These are phyloP conservation scores for Geranium rotundifolium DNA, from an alignment of 345 rosid genomes.

Conservation along the genomic window DNA sequence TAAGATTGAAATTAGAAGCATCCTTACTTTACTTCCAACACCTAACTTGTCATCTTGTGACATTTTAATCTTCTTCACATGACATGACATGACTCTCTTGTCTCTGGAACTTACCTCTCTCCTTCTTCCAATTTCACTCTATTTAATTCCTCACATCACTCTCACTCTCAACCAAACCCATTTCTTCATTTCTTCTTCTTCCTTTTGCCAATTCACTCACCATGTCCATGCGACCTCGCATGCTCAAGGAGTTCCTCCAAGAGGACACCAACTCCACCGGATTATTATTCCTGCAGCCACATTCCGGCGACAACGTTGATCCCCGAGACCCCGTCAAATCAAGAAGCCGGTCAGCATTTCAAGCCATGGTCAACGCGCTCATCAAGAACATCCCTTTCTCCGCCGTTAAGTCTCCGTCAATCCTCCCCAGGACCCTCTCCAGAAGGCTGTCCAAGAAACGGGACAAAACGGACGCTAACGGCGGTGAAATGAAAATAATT, in stretches of 20 bases:
- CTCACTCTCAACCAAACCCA: not conserved
- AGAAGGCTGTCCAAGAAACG: conserved; percentile 26
- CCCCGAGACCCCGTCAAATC: not conserved
- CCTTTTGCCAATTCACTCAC: not conserved
- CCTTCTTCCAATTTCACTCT: conserved; percentile 21
- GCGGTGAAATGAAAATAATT: conserved; percentile 8
- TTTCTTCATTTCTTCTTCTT: not conserved
- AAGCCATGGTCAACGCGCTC: conserved; percentile 36
- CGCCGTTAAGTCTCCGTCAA: conserved; percentile 24
- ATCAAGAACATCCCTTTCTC: conserved; percentile 37
- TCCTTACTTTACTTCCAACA: too few relatives aligned
- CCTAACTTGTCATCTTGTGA: too few relatives aligned
- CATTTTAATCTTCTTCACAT: too few relatives aligned
- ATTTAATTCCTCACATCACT: too few relatives aligned
- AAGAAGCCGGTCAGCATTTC: conserved; percentile 24
- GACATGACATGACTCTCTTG: conserved; percentile 2
- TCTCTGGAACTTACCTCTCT: conserved; percentile 45
- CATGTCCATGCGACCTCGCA: conserved; percentile 3
- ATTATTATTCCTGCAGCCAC: conserved; percentile 25
- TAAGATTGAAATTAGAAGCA: too few relatives aligned
- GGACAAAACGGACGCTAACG: conserved; percentile 4
- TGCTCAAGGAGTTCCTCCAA: conserved; percentile 78
- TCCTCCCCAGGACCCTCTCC: conserved; percentile 46
- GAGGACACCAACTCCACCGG: conserved; percentile 42
- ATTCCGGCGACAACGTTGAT: conserved; percentile 10